A percentile compares a stretch with the other conserved stretches of the same genome.
Evolutionary conservation across 192 early-diverging fungal genomes (phyloP).

Genomic region (Radiomyces spectabilis): DNA sequence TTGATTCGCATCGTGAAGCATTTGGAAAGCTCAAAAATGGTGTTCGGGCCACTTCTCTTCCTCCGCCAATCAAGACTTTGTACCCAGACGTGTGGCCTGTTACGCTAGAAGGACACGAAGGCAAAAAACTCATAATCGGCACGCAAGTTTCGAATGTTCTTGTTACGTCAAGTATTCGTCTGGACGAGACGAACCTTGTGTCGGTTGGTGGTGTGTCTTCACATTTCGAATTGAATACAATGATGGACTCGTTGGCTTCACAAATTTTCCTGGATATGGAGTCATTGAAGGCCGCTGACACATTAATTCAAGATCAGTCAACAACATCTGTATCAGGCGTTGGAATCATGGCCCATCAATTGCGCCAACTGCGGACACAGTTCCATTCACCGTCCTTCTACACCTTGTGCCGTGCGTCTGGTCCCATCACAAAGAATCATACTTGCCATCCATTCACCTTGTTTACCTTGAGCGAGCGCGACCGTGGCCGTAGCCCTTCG

Average conservation of each 20-base stretch:
- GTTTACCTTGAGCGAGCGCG: conserved; percentile 11
- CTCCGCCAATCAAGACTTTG: not conserved
- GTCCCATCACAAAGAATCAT: conserved; percentile 11
- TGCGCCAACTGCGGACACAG: conserved; percentile 18
- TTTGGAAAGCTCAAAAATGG: conserved; percentile 13
- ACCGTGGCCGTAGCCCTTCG: conserved; percentile 1
- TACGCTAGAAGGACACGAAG: conserved; percentile 4
- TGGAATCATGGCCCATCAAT: conserved; percentile 2
- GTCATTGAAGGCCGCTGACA: not conserved
- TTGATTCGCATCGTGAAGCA: conserved; percentile 21
- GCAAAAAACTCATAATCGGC: conserved; percentile 18
- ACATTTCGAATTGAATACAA: not conserved
- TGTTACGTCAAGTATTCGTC: conserved; percentile 20
- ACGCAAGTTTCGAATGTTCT: conserved; percentile 23
- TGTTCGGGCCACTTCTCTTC: conserved; percentile 12
- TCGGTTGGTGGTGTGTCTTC: conserved; percentile 9
- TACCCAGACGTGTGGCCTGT: conserved; percentile 27
- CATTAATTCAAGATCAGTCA: not conserved
- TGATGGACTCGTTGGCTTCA: not conserved
- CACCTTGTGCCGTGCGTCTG: conserved; percentile 16
- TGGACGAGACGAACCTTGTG: conserved; percentile 9
- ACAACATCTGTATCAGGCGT: not conserved
- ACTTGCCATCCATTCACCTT: conserved; percentile 12
- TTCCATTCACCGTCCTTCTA: conserved; percentile 9
- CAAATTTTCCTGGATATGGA: conserved; percentile 8